A percentile compares a stretch with the other conserved stretches of the same genome.
These are phyloP conservation scores for Camelina laxa DNA, from an alignment of 345 rosid species.

Conservation along the genomic window DNA sequence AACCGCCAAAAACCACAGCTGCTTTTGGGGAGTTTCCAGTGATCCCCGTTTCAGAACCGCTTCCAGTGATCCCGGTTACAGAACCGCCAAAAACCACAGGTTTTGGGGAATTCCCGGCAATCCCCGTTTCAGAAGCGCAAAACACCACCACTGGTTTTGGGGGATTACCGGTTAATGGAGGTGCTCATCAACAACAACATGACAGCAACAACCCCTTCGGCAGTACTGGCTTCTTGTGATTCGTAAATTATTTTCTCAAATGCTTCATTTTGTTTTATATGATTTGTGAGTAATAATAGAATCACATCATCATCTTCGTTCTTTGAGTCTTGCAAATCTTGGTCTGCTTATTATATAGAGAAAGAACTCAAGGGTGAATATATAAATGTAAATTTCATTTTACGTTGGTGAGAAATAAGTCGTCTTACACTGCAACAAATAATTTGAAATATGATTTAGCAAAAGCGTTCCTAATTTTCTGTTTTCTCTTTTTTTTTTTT, in stretches of 20 bases:
- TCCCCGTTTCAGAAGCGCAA: neutral
- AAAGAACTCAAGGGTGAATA: conserved; percentile 2
- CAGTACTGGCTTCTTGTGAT: conserved; percentile 67
- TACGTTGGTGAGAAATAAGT: conserved; percentile 2
- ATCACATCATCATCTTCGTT: neutral
- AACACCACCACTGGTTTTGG: neutral
- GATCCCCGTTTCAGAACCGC: neutral
- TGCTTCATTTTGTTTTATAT: neutral
- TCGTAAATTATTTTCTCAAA: conserved; percentile 1
- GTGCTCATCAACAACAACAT: conserved; percentile 54
- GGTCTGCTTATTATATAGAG: neutral
- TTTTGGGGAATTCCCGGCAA: conserved; percentile 4
- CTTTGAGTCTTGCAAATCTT: conserved; percentile 5
- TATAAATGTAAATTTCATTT: conserved; percentile 9
- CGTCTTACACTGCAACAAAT: neutral
- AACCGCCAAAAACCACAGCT: conserved; percentile 10
- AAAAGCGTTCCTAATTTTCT: no score
- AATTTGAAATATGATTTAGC: neutral
- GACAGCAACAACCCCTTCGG: conserved; percentile 90
- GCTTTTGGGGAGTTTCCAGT: no score
- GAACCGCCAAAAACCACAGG: neutral
- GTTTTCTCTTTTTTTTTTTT: no score
- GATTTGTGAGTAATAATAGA: conserved; percentile 16
- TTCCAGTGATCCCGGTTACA: neutral
- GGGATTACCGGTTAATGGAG: conserved; percentile 9